A percentile compares a stretch with the other conserved stretches of the same genome.
phyloP scores from a whole-genome alignment of 2,329 filamentous ascomycete species.

The Balansia obtecta region DNA sequence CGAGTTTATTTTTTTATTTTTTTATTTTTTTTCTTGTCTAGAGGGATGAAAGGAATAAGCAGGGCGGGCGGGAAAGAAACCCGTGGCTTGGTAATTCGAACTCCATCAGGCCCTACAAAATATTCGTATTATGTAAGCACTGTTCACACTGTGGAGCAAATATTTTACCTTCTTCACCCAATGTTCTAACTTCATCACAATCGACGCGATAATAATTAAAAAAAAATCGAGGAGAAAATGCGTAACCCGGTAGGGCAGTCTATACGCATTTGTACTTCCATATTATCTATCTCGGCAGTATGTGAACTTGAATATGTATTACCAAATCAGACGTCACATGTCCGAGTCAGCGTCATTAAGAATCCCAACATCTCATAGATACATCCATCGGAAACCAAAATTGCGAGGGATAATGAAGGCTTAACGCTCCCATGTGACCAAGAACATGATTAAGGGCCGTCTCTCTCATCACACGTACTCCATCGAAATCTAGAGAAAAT shows the following conservation, averaged over 20 bases:
- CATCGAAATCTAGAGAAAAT: neutral
- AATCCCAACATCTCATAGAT: neutral
- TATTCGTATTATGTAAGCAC: neutral
- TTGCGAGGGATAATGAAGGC: neutral
- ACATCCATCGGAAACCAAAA: neutral
- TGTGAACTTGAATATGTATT: conserved; percentile 3
- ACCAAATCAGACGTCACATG: neutral
- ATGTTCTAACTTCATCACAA: no score
- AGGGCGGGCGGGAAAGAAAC: no score
- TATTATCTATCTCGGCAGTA: neutral
- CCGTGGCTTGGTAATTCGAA: neutral
- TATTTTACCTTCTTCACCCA: no score
- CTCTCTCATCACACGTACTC: neutral
- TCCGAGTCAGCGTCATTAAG: neutral
- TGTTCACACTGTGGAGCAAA: neutral
- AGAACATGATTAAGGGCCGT: neutral
- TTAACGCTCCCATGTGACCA: neutral
- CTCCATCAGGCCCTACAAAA: neutral
- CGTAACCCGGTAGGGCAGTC: neutral
- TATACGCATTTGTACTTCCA: neutral
- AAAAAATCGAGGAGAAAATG: neutral
- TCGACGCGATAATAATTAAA: neutral
- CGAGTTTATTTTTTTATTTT: neutral
- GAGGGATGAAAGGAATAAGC: no score
- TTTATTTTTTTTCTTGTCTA: no score